Base-by-base conservation (phyloP, 2,329 filamentous ascomycete species). In the Ceratocystis colombiana region DNA sequence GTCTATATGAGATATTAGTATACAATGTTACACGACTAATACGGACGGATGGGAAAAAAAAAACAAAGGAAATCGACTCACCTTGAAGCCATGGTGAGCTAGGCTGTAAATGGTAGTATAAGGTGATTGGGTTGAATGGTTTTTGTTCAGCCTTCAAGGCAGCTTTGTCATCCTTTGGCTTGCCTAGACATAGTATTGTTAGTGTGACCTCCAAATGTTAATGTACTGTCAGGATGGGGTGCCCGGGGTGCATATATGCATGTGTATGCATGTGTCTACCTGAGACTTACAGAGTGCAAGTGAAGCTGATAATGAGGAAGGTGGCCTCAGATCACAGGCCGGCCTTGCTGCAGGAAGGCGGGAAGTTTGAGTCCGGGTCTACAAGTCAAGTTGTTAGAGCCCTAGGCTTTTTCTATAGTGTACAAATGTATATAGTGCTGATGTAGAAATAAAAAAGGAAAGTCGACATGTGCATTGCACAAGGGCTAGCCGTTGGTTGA, bases 41-140 rank as follows among this genome's bases (percentile, higher is more conserved):
- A 5, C 2, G 15, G 10, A 62, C n/a, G 53, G 46, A 22, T 66
- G 15, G 17, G 22, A 25, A 48, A 17, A 41, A 41, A 37, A 48
- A 48, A 28, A 25, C 2, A 25, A 22, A 22, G 22, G 50, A 61
- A 71, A 76, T 4, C 7, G 12, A 57, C 63, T 73, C 71, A 82
- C 80, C 81, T 83, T 71, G 82, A 84, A 71, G 81, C 79, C 82
- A 84, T 84, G 69, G 76, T 80, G 74, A 73, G 72, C 76, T 77
- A 45, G 37, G 28, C 33, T 48, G 44, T 7, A 53, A 25, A 53
- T 48, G 8, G 44, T 48, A 25, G 46, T 50, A 48, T 63, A 48
- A 65, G 17, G 25, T 25, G 25, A 70, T 70, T 15, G 37, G 37
- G 37, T 41, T 41, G 37, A 59, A 70, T 69, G 66, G 66, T 71